A percentile compares a stretch with the other conserved stretches of the same genome.
phyloP scores from a whole-genome alignment of 2,329 filamentous ascomycete species.

The Ophiostoma populinum region DNA sequence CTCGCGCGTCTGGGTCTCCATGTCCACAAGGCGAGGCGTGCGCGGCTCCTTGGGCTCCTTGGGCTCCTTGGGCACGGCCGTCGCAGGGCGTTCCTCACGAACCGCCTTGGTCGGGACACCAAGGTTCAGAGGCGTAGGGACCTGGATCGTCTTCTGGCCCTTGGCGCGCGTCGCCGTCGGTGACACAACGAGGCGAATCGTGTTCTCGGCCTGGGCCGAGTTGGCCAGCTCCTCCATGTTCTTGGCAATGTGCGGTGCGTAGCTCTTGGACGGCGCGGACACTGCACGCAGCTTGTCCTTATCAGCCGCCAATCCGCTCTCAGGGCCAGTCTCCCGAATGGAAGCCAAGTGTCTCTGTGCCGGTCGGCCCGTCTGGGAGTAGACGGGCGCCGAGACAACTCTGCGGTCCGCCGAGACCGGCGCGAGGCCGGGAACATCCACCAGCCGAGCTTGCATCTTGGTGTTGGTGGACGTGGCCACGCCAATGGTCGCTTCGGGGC shows the following conservation, averaged over 20 bases:
- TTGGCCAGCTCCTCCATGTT: slow-evolving; percentile 6
- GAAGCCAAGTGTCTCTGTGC: slow-evolving; percentile 24
- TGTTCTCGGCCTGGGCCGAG: slow-evolving; percentile 8
- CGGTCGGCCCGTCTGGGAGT: slow-evolving; percentile 23
- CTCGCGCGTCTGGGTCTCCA: background rate
- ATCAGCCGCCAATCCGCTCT: slow-evolving; percentile 12
- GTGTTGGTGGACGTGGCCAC: slow-evolving; percentile 2
- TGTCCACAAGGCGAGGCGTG: too few species aligned
- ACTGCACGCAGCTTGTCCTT: slow-evolving; percentile 25
- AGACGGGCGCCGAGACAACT: slow-evolving; percentile 32
- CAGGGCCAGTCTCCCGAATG: slow-evolving; percentile 26
- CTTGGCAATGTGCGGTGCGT: slow-evolving; percentile 8
- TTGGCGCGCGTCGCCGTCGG: slow-evolving; percentile 5
- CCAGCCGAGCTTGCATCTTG: slow-evolving; percentile 2
- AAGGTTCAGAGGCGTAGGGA: slow-evolving; percentile 5
- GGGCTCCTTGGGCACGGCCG: background rate
- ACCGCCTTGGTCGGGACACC: slow-evolving; percentile 2
- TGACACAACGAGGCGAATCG: slow-evolving; percentile 11
- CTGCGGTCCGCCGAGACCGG: slow-evolving; percentile 22
- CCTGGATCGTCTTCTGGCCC: background rate
- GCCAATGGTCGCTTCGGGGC: background rate
- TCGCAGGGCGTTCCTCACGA: background rate
- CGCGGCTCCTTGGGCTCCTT: background rate
- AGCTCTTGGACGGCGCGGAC: slow-evolving; percentile 25
- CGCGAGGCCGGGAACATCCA: background rate